Conservation (phyloP, 805 yeast genomes). For the Teunomyces pallodes region DNA sequence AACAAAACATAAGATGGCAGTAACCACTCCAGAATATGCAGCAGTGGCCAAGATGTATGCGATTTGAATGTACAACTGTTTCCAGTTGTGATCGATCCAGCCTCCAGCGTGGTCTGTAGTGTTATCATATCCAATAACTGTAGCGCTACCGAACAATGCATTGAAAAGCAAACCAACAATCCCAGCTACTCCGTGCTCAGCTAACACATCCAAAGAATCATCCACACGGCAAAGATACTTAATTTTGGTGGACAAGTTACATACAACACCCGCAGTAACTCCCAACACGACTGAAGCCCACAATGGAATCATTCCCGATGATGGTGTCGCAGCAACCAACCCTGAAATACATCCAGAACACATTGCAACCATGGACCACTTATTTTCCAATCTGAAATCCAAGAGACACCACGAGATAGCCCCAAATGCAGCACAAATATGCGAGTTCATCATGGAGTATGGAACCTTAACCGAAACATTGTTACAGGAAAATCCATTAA, state of each 20-base stretch:
- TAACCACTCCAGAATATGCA: constrained; percentile 74
- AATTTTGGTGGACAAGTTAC: constrained; percentile 87
- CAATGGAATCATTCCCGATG: constrained; percentile 85
- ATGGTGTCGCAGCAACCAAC: constrained; percentile 94
- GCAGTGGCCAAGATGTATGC: constrained; percentile 74
- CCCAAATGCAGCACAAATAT: constrained; percentile 84
- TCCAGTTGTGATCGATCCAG: constrained; percentile 87
- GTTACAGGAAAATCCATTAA: constrained; percentile 87
- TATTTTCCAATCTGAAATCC: constrained; percentile 83
- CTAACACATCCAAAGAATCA: constrained; percentile 90
- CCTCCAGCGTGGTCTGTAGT: constrained; percentile 84
- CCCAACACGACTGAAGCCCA: constrained; percentile 92
- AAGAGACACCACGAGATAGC: constrained; percentile 89
- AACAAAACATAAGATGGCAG: constrained; percentile 71
- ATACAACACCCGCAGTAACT: constrained; percentile 70
- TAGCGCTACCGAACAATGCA: constrained; percentile 81
- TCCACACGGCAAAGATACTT: constrained; percentile 80
- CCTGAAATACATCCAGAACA: constrained; percentile 97
- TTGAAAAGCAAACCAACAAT: constrained; percentile 85
- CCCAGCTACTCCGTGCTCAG: constrained; percentile 99
- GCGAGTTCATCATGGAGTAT: constrained; percentile 89
- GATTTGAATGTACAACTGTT: constrained; percentile 86
- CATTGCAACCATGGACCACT: constrained; percentile 92
- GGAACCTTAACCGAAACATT: constrained; percentile 81
- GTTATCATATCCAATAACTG: constrained; percentile 90